phyloP scores from a whole-genome alignment of 2,329 filamentous ascomycete species.

The Triangularia verruculosa region DNA sequence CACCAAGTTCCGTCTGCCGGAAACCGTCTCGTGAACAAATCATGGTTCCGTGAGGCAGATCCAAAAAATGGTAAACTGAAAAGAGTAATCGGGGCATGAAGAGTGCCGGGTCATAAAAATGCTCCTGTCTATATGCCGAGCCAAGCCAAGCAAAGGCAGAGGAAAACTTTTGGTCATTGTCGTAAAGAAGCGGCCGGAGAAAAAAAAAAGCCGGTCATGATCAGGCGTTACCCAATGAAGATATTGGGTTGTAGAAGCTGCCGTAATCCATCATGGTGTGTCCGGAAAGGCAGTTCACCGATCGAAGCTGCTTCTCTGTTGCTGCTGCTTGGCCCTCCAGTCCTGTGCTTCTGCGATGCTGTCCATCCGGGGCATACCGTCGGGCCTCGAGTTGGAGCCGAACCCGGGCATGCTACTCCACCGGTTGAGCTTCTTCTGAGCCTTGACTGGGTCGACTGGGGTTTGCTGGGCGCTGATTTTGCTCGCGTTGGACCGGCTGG shows the following conservation, averaged over 20 bases:
- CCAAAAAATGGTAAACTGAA: background rate
- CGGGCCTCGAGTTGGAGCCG: slow-evolving; percentile 38
- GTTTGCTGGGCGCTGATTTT: slow-evolving; percentile 21
- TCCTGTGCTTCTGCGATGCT: slow-evolving; percentile 15
- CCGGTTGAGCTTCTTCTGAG: slow-evolving; percentile 49
- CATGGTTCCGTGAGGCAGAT: background rate
- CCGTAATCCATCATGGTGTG: slow-evolving; percentile 2
- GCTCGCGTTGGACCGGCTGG: slow-evolving; percentile 30
- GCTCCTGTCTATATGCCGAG: slow-evolving; percentile 13
- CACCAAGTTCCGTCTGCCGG: background rate
- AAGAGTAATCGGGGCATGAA: background rate
- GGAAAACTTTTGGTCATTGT: slow-evolving; percentile 17
- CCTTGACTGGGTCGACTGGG: slow-evolving; percentile 35
- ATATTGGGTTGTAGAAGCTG: background rate
- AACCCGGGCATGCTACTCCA: slow-evolving; percentile 58
- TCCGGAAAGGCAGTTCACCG: slow-evolving; percentile 9
- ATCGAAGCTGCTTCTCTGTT: slow-evolving; percentile 20
- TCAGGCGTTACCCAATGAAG: background rate
- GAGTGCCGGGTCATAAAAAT: slow-evolving; percentile 5
- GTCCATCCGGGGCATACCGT: slow-evolving; percentile 14
- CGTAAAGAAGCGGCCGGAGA: slow-evolving; percentile 12
- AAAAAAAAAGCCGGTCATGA: slow-evolving; percentile 1
- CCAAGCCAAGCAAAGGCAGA: background rate
- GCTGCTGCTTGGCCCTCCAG: slow-evolving; percentile 14
- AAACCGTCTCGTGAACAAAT: background rate